Percentiles rank a stretch among this genome's conserved stretches.
These are phyloP conservation scores for Coix lacrymajobi DNA, from an alignment of 176 grass and related monocot genomes.

Conservation along the genomic window DNA sequence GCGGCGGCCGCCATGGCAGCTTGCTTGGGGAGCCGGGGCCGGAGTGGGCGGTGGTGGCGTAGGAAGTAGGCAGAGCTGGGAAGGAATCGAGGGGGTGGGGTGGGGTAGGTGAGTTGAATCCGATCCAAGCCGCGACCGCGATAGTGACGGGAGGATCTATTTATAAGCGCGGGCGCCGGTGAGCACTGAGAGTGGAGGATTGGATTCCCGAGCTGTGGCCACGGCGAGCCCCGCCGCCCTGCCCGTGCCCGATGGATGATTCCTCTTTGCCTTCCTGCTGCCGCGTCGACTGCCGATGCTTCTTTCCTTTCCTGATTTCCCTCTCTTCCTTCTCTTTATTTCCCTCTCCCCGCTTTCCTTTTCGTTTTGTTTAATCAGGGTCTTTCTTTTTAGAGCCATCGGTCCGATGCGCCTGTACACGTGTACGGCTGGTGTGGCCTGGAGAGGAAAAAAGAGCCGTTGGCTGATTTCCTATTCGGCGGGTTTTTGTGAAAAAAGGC, in stretches of 20 bases:
- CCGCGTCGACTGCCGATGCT: not conserved
- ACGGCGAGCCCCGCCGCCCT: not conserved
- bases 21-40: not conserved
- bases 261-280: not conserved
- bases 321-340: not conserved
- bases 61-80: not conserved
- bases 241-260: not conserved
- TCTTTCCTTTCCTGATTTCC: not conserved
- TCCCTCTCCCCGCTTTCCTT: not conserved
- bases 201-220: conserved; percentile 21
- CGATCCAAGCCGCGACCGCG: not conserved
- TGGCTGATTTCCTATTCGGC: not conserved
- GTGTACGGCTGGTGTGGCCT: not conserved
- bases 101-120: conserved; percentile 17
- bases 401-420: not conserved
- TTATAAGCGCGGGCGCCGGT: conserved; percentile 5
- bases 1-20: conserved; percentile 42
- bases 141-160: conserved; percentile 11
- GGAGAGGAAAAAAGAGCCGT: not conserved
- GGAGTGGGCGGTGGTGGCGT: not conserved
- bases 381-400: not conserved
- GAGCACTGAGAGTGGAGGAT: not conserved
- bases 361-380: not conserved
- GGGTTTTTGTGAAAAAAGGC: not conserved
- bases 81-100: not conserved